phyloP scores from a whole-genome alignment of 1,284 basidiomycete genomes.

The Schizophyllum amplum region DNA sequence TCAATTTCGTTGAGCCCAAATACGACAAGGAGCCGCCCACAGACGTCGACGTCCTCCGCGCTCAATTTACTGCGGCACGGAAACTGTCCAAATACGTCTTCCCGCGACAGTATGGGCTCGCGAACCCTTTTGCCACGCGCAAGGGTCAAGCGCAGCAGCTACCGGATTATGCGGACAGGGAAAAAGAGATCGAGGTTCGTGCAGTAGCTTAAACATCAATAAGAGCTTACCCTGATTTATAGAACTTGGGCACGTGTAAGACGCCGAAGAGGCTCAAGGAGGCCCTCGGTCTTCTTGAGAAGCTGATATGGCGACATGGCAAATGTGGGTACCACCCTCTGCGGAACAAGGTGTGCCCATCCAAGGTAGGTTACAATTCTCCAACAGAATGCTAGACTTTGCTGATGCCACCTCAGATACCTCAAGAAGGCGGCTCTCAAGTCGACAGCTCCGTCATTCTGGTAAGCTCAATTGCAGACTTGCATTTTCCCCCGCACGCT shows the following conservation, averaged over 20 bases:
- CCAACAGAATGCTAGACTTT: neutral
- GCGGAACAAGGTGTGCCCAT: constrained; percentile 62
- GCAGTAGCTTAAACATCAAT: constrained; percentile 6
- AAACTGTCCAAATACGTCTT: constrained; percentile 80
- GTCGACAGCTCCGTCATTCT: constrained; percentile 52
- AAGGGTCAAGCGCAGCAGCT: constrained; percentile 23
- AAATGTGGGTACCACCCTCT: constrained; percentile 66
- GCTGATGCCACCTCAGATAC: neutral
- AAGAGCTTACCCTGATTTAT: neutral
- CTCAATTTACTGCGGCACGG: constrained; percentile 34
- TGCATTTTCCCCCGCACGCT: neutral
- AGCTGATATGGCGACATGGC: constrained; percentile 59
- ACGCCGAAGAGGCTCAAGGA: constrained; percentile 69
- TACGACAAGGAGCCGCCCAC: constrained; percentile 25
- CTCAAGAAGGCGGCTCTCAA: constrained; percentile 20
- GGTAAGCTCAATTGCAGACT: constrained; percentile 25
- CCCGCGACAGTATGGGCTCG: constrained; percentile 65
- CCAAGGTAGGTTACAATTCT: constrained; percentile 42
- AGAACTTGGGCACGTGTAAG: constrained; percentile 43
- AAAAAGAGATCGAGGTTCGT: constrained; percentile 62
- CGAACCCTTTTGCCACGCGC: constrained; percentile 40
- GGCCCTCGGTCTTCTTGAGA: constrained; percentile 46
- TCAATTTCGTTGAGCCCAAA: constrained; percentile 47
- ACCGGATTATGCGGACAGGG: constrained; percentile 55
- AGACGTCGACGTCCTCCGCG: constrained; percentile 35